Conservation (phyloP, 2,329 filamentous ascomycete genomes). For the Ascochyta viciae-villosae region DNA sequence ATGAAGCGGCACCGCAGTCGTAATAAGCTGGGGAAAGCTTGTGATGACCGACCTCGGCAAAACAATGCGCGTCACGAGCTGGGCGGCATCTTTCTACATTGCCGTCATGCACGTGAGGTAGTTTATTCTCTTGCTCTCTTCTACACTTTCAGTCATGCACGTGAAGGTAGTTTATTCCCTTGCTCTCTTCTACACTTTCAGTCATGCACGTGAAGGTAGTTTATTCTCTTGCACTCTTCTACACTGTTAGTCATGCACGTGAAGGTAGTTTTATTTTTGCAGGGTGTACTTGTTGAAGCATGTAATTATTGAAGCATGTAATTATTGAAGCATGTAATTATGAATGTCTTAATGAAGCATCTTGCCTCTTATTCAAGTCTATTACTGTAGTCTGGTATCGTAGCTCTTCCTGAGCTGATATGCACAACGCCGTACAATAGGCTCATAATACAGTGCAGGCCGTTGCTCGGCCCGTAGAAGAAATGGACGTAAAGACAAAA, state of each 20-base stretch:
- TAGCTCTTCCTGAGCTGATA: too few relatives aligned
- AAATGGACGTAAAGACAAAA: too few relatives aligned
- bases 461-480: too few relatives aligned
- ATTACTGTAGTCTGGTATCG: too few relatives aligned
- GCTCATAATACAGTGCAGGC: too few relatives aligned
- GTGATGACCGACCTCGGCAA: conserved; percentile 27
- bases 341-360: too few relatives aligned
- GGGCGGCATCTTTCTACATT: neutral
- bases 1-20: conserved; percentile 11
- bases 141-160: neutral
- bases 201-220: neutral
- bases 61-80: conserved; percentile 3
- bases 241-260: neutral
- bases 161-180: neutral
- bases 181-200: neutral
- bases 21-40: conserved; percentile 6
- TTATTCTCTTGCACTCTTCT: neutral
- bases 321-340: too few relatives aligned
- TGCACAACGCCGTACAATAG: too few relatives aligned
- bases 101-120: too few relatives aligned
- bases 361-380: too few relatives aligned
- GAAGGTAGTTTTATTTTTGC: neutral
- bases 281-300: too few relatives aligned
- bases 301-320: too few relatives aligned
- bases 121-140: neutral